phyloP scores from a whole-genome alignment of 257 asterid genomes.

The Ilex asprella region DNA sequence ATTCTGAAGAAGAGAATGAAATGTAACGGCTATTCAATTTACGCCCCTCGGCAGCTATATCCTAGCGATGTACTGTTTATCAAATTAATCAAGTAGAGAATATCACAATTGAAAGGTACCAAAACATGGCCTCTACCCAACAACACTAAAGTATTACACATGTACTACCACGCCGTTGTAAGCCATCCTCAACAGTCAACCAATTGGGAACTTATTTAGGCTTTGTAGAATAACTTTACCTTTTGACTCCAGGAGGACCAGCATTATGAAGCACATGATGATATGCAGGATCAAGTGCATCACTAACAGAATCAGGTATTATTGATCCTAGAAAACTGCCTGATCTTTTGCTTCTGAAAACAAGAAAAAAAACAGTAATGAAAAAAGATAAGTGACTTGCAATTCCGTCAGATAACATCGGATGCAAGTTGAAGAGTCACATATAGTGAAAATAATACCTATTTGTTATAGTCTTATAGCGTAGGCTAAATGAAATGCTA shows the following conservation, averaged over 20 bases:
- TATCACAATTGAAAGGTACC: too few relatives aligned
- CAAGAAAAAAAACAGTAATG: constrained; percentile 4
- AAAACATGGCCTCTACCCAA: too few relatives aligned
- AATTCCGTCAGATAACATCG: neutral
- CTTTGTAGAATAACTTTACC: constrained; percentile 31
- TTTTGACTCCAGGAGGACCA: constrained; percentile 70
- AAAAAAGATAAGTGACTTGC: neutral
- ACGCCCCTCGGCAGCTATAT: too few relatives aligned
- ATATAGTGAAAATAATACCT: neutral
- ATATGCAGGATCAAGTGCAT: constrained; percentile 71
- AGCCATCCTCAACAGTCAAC: constrained; percentile 4
- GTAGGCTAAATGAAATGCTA: constrained; percentile 6
- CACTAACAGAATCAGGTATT: constrained; percentile 70
- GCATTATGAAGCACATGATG: constrained; percentile 79
- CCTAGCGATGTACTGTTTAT: too few relatives aligned
- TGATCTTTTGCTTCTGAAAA: constrained; percentile 52
- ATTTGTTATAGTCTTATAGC: neutral
- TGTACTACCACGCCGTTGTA: too few relatives aligned
- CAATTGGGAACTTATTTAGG: constrained; percentile 11
- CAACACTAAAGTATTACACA: too few relatives aligned
- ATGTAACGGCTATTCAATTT: too few relatives aligned
- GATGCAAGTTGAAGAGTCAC: neutral
- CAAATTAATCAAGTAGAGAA: too few relatives aligned
- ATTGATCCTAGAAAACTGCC: constrained; percentile 66
- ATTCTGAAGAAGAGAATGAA: too few relatives aligned